Conservation (phyloP, 1,284 basidiomycete genomes). For the Cryptococcus sp. region DNA sequence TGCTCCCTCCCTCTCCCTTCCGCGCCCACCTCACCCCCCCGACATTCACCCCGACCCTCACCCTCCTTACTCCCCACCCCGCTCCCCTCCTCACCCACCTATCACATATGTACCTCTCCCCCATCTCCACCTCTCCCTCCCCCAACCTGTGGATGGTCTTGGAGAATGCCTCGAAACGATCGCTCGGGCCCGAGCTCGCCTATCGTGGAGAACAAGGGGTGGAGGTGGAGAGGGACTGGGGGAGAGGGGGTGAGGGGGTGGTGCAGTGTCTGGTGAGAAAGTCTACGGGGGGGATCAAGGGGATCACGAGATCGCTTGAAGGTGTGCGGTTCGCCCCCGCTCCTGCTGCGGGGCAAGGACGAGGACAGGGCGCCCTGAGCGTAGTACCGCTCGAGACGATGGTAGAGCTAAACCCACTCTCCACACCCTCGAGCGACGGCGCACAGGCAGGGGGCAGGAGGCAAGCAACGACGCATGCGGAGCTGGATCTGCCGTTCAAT, state of each 20-base stretch:
- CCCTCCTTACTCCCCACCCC: constrained; percentile 65
- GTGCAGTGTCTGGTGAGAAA: constrained; percentile 43
- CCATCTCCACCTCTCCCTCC: constrained; percentile 50
- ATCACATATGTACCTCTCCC: constrained; percentile 65
- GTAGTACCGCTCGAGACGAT: constrained; percentile 10
- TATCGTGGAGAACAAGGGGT: constrained; percentile 19
- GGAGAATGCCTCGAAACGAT: constrained; percentile 25
- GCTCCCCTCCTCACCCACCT: constrained; percentile 62
- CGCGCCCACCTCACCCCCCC: constrained; percentile 60
- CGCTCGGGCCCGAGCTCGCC: constrained; percentile 23
- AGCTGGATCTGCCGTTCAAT: constrained; percentile 68
- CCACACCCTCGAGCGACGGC: not conserved
- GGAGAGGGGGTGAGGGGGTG: constrained; percentile 14
- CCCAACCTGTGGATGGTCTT: constrained; percentile 38
- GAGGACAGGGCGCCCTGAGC: not conserved
- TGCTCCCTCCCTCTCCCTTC: constrained; percentile 58
- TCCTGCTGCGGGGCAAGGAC: not conserved
- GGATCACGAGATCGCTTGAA: constrained; percentile 38
- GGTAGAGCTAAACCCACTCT: constrained; percentile 20
- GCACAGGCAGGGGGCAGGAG: not conserved
- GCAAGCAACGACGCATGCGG: constrained; percentile 54
- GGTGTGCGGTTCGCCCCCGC: constrained; percentile 4
- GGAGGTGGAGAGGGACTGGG: constrained; percentile 9
- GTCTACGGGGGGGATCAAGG: constrained; percentile 47
- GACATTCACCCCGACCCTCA: constrained; percentile 63